Base-by-base conservation (phyloP, 345 rosid species). In the Gossypium longicalyx region DNA sequence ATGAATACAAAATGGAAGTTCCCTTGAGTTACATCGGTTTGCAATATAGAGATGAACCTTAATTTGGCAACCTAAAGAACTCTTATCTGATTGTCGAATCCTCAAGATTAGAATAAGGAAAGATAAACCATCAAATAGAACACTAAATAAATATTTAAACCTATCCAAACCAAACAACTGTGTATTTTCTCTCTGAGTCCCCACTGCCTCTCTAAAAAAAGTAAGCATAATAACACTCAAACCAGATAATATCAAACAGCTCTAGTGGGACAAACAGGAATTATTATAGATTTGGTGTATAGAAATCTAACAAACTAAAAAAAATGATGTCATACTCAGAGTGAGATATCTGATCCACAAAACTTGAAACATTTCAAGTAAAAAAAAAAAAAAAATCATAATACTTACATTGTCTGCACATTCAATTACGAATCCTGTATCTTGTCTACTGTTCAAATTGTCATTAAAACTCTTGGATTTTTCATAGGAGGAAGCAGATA, bases 331-430 rank as follows among this genome's bases (percentile, higher is more conserved):
- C 11, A 9, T 15, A 73, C 13, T 53, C 38, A 44, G 51, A 67
- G 41, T 47, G 41, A 23, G 19, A 7, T 9, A 48, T 47, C 11
- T 23, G 57, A 67, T 16, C 57, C 43, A 43, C n/a, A 12, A 44
- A 65, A 2, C 15, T 48, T 67, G 29, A 48, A 45, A 73, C 29
- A 63, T 59, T 70, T 38, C 13, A 59, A 22, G 10, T 7, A n/a
- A 54, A 54, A 48, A 1, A n/a, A 23, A 48, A 1, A 23, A 25
- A 22, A 73, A 56, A 77, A 19, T 12, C 19, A 23, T 48, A 77
- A n/a, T 13, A 80, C 97, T 87, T 87, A 92, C 98, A 83, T 75
- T 84, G 73, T 86, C 86, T 73, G 72, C 49, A 44, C 22, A 52
- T 63, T 87, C 93, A 72, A 15, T 16, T 41, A 51, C 16, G 45